Conservation (phyloP, 75 land plant species). For the Adiantum capillusveneris region DNA sequence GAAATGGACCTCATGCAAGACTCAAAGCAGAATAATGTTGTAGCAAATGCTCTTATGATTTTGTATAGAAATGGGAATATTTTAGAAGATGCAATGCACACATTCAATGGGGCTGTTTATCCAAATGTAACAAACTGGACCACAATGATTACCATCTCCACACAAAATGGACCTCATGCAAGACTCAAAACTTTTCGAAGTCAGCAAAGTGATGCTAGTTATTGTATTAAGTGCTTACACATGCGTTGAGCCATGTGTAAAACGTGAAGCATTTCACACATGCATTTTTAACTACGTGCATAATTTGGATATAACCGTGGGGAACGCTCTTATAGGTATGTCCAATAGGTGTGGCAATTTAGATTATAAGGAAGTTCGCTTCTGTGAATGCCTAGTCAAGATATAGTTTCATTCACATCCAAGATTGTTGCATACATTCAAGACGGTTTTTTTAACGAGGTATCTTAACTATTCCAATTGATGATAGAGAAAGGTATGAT, state of each 20-base stretch:
- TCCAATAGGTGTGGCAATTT: conserved; percentile 19
- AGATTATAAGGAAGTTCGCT: conserved; percentile 10
- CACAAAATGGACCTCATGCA: conserved; percentile 47
- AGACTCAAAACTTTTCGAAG: conserved; percentile 8
- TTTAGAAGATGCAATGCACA: no score
- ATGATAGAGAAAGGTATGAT: conserved; percentile 16
- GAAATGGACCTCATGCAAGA: conserved; percentile 19
- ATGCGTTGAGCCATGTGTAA: conserved; percentile 1
- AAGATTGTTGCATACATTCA: conserved; percentile 30
- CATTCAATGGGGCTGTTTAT: no score
- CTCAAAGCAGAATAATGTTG: conserved; percentile 22
- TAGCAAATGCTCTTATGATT: no score
- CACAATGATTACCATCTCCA: no score
- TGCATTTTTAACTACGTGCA: conserved; percentile 9
- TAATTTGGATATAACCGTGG: conserved; percentile 9
- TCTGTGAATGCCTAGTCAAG: conserved; percentile 15
- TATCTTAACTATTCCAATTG: conserved; percentile 10
- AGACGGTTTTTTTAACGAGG: conserved; percentile 10
- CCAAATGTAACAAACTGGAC: no score
- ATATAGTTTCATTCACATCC: conserved; percentile 36
- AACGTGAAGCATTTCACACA: conserved; percentile 12
- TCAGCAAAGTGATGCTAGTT: conserved; percentile 23
- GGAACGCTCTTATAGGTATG: conserved; percentile 27
- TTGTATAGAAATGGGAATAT: no score
- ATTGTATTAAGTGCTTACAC: conserved; percentile 17